Base-by-base conservation (phyloP, 2,329 filamentous ascomycete genomes). In the Sclerotinia sclerotiorum region DNA sequence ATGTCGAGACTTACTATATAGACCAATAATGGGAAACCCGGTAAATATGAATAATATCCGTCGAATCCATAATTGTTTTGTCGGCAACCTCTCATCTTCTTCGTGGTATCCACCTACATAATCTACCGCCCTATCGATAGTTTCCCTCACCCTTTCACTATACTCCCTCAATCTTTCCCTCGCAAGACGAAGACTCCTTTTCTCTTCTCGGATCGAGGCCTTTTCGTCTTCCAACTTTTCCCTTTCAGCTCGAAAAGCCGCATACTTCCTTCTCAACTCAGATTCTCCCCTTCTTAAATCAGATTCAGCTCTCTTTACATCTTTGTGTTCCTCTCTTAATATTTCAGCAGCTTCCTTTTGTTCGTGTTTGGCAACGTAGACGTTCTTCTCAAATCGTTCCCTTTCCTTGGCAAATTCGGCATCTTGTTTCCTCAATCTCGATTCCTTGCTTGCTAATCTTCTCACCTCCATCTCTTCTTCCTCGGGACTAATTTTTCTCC, bases 221-320 rank as follows among this genome's bases (percentile, higher is more conserved):
- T 62, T 62, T 62, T 61, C 44, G 35, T 61, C 44, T 61, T 49
- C 27, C 44, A 61, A 21, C 32, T 49, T 51, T 24, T 62, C 58
- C 17, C 49, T 35, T 10, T 51, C 48, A 5, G 21, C 58, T 24
- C 29, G 29, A 39, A 62, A 15, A 7, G 58, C 58, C 8, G 46
- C 46, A 51, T n/a, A 39, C 35, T 62, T 32, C 46, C 21, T 35
- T 39, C 29, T 62, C 44, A 49, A 48, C 5, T 10, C 10, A 49
- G 27, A n/a, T 49, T 49, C 19, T 6, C 32, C 44, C 1, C 58
- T 62, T 21, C 44, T 49, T 11, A 51, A 21, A 24, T 51, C 21
- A 15, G 29, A 48, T 27, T 51, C 46, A 1, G 46, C 44, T 39
- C 58, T 51, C 15, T 62, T 51, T 11, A 51, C 21, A 62, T 62